A percentile compares a stretch with the other conserved stretches of the same genome.
Conservation (phyloP, 176 grass and related monocot genomes). For the Oryza rufipogon region DNA sequence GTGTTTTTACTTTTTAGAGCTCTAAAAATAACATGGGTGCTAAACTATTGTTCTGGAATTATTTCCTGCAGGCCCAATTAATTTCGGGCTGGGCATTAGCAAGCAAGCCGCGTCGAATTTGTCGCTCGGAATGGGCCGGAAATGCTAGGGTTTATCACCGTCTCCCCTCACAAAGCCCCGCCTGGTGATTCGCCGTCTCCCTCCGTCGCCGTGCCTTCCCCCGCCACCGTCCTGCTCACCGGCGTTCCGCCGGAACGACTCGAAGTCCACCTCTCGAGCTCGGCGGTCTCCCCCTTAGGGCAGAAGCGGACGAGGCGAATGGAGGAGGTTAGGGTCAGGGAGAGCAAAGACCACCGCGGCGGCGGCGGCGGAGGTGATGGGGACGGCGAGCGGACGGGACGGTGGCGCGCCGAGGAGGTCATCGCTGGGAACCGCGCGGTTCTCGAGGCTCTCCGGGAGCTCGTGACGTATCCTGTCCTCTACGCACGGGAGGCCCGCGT, state of each 20-base stretch:
- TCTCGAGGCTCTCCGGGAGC: slow-evolving; percentile 73
- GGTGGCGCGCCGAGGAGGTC: slow-evolving; percentile 64
- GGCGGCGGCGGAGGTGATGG: not conserved
- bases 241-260: not conserved
- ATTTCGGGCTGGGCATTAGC: not conserved
- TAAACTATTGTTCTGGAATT: not conserved
- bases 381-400: not conserved
- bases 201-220: not conserved
- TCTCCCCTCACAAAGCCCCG: not conserved
- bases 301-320: not conserved
- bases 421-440: slow-evolving; percentile 62
- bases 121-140: not conserved
- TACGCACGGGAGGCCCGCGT: slow-evolving; percentile 57
- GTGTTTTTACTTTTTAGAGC: too few species aligned
- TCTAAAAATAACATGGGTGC: not conserved
- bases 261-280: not conserved
- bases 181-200: not conserved
- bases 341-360: not conserved
- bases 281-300: not conserved
- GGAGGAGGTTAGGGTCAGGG: not conserved
- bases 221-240: not conserved
- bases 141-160: not conserved
- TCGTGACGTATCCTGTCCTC: slow-evolving; percentile 68
- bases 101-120: not conserved
- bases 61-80: not conserved